Base-by-base conservation (phyloP, 169 alveolate genomes). In the Plasmodium gallinaceum region DNA sequence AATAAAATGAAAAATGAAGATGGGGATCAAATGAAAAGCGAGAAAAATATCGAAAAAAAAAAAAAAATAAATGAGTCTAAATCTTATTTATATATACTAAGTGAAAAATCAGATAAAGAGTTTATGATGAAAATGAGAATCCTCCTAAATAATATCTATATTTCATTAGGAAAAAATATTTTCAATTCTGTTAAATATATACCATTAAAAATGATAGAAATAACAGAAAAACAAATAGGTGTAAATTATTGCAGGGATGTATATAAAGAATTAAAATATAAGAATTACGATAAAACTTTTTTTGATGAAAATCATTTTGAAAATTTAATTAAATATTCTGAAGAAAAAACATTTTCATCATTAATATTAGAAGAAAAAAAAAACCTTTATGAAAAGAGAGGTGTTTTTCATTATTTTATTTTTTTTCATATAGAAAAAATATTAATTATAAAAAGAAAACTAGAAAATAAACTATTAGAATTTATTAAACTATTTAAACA, bases 211-310 rank as follows among this genome's bases (percentile, higher is more conserved):
- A 51, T 71, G 65, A 26, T 52, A 52, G 68, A 71, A 58, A 60
- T 71, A 20, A 10, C 43, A 12, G 83, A 71, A 42, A 43, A 51
- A 8, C 62, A 71, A 60, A n/a, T n/a, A 9, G 68, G 83, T 10
- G 2, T 22, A 51, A 71, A 71, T 20, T 37, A 45, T 51, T 71
- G 83, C 83, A 71, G 61, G 43, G 83, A 71, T 7, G 12, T 71
- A 51, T 20, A 0, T 37, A 22, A 71, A 20, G 83, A 71, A 51
- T 26, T 71, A 5, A 26, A 8, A 58, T 43, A 71, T 9, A 71
- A 71, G 18, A 71, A 66, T 32, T 71, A 71, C 42, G 83, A 71
- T 26, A 71, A 32, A 51, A 18, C 48, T 24, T 52, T 66, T 22
- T 8, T 71, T 54, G 83, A 51, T 10, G 57, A 71, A 71, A 39